Conservation (phyloP, 78 protist species). For the Dictyostelium citrinum region DNA sequence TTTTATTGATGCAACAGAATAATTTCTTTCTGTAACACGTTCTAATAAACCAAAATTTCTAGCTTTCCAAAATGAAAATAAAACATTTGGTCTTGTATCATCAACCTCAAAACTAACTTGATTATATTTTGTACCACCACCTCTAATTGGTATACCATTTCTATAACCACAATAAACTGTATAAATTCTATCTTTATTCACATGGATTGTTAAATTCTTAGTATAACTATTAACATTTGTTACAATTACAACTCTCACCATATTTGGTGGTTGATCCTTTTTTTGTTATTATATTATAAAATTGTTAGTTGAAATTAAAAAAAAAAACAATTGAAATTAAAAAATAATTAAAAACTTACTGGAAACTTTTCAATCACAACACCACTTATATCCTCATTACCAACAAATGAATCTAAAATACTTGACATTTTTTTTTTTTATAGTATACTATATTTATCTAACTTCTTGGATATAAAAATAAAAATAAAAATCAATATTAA, state of each 20-base stretch:
- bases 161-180: constrained; percentile 60
- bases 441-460: too few relatives aligned
- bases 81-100: constrained; percentile 23
- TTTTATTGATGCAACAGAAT: neutral
- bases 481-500: too few relatives aligned
- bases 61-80: constrained; percentile 58
- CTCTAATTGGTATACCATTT: constrained; percentile 13
- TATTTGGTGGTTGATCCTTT: constrained; percentile 58
- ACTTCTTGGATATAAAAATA: neutral
- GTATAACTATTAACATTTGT: constrained; percentile 49
- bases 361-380: constrained; percentile 43
- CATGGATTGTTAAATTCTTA: constrained; percentile 32
- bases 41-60: constrained; percentile 44
- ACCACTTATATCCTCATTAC: constrained; percentile 68
- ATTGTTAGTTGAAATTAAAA: neutral
- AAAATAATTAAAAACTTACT: neutral
- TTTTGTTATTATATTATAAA: neutral
- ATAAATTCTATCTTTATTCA: neutral
- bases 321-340: neutral
- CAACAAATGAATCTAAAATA: constrained; percentile 49
- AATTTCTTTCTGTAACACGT: constrained; percentile 53
- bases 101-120: constrained; percentile 13
- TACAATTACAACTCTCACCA: constrained; percentile 44
- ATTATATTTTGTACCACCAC: constrained; percentile 44
- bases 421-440: neutral